Evolutionary conservation across 1,284 basidiomycete species (phyloP).

Genomic region (Xerocomus minutiporus): DNA sequence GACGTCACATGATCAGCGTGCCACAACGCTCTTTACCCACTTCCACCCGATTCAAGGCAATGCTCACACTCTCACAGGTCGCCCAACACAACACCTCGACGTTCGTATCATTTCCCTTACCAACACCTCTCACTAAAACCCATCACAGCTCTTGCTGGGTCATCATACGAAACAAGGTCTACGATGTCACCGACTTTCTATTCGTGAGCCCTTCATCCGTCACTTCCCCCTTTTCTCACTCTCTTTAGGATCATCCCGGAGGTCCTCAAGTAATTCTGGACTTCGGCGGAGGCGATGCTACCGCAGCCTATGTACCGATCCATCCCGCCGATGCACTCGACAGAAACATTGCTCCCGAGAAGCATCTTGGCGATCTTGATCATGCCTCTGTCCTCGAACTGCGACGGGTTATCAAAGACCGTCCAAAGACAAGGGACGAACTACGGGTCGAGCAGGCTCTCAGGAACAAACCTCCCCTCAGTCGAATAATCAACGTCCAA

Average conservation of each 20-base stretch:
- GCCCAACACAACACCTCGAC: constrained; percentile 50
- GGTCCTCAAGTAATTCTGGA: constrained; percentile 74
- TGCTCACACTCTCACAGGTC: constrained; percentile 38
- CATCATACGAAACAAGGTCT: constrained; percentile 72
- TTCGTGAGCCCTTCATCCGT: constrained; percentile 38
- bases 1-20: constrained; percentile 41
- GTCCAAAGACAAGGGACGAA: constrained; percentile 65
- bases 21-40: no score
- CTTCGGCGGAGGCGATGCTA: constrained; percentile 78
- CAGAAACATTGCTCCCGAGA: constrained; percentile 59
- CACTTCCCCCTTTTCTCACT: constrained; percentile 2
- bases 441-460: constrained; percentile 60
- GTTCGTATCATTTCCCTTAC: constrained; percentile 34
- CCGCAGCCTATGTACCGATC: constrained; percentile 66
- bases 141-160: constrained; percentile 80
- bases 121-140: not conserved
- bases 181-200: constrained; percentile 85
- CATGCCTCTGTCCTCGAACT: constrained; percentile 45
- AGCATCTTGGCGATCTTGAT: constrained; percentile 70
- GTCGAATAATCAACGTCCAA: constrained; percentile 62
- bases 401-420: constrained; percentile 37
- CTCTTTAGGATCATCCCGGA: constrained; percentile 71
- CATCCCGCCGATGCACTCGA: constrained; percentile 70
- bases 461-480: constrained; percentile 59
- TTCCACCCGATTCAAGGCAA: not conserved